Evolutionary conservation across 345 rosid species (phyloP), one percentile per base, ranked within the genome.

Genomic region (Lepidium sativum): DNA sequence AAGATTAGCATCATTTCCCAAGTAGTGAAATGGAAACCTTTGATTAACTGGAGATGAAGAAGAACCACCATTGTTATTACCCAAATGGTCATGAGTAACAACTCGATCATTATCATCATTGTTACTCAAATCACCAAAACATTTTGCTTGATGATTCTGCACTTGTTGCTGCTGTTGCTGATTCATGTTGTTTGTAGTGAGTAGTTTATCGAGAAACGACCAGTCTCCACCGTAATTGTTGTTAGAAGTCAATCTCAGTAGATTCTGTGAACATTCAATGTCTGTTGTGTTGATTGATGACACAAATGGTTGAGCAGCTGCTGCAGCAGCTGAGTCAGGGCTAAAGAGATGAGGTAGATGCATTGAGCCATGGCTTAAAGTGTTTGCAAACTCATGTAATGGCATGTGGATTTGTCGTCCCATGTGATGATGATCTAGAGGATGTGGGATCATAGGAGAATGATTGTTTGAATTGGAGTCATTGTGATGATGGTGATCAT

Each of bases 171-270:
- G 68, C 0, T 77, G 88, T 54, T 75, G 79, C 40, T 49, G 75
- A 58, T 51, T 63, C 47, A 47, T 57, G 51, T 56, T 63, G 70
- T 5, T 48, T n/a, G 88, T 72, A 14, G 88, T 77, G 18, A 89
- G 95, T 64, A 89, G 88, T 81, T 87, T 89, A 82, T 87, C 97
- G 15, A 89, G 74, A 73, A 89, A 85, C 27, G 88, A 85, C 97
- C 97, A 89, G 57, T 89, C 97, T 37, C 84, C 84, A 31, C 77
- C 80, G 45, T 75, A 79, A 37, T 83, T 77, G 67, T 76, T 79
- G 16, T 74, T 80, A 31, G 89, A 64, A 63, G 89, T 82, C 54
- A 89, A 69, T 78, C 88, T 87, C 69, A 85, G 39, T 75, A 89
- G 68, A 74, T 81, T 84, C 25, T 86, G 95, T 6, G 91, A 85